Evolutionary conservation across 2,329 filamentous ascomycete species (phyloP), one percentile per base, ranked within the genome.

Genomic region (Epichloe uncinata): DNA sequence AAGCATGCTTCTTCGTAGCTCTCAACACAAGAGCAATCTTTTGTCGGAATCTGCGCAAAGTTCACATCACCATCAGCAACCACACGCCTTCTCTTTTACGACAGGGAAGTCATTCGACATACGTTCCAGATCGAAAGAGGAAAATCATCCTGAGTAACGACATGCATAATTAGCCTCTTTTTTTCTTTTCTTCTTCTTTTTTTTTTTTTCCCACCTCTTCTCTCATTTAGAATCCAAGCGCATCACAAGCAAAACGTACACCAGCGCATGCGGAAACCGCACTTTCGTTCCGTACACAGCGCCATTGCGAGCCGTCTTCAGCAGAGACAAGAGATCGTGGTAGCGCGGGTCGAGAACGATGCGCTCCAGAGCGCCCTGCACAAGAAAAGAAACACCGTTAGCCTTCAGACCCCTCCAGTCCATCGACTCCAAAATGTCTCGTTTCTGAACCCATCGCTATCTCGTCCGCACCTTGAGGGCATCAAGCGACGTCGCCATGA

Each of bases 201-300:
- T 33, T 7, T 18, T 34, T 13, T 34, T 16, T 11, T 16, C 1
- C 3, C 8, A 22, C 20, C 7, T 33, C 7, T 6, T 18, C 5
- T 12, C 33, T 33, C 1, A 5, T 3, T n/a, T 1, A 12, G 3
- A 13, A 42, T 3, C 18, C 12, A 5, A 15, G 20, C 8, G 9
- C 11, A 9, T 2, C 8, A 15, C 12, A 12, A 34, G 22, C 3
- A 6, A 20, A 72, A 55, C 72, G 55, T 68, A 77, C 73, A 98
- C 93, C 58, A 98, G 78, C 53, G 93, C 93, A 72, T 98, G 93
- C 56, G 93, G 93, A 72, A 98, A 97, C 56, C 93, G 90, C 68
- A 98, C 88, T 79, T 97, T 97, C 60, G 87, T 82, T 53, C 93
- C 93, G 70, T 98, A 98, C 55, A 98, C 88, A 57, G 90, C 83